Percentiles rank a stretch among this genome's conserved stretches.
These are phyloP conservation scores for Didymella exigua DNA, from an alignment of 2,329 filamentous ascomycete species.

Conservation along the genomic window DNA sequence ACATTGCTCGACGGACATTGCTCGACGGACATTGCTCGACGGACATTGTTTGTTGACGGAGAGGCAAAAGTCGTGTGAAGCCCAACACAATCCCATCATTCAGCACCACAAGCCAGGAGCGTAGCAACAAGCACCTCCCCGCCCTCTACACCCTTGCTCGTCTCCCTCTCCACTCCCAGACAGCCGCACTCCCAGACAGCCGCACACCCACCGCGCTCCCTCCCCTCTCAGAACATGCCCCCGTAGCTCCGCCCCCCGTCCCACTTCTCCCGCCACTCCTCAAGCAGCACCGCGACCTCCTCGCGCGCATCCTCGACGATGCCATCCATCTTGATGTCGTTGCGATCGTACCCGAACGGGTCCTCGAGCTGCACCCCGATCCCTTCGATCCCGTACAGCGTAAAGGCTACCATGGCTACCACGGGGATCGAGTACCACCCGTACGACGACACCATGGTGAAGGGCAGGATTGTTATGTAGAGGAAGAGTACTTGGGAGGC, in stretches of 20 bases:
- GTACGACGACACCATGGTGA: constrained; percentile 67
- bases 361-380: constrained; percentile 69
- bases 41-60: no score
- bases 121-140: no score
- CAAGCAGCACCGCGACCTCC: constrained; percentile 63
- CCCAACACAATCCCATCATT: background rate
- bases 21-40: no score
- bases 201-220: background rate
- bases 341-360: constrained; percentile 69
- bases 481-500: constrained; percentile 68
- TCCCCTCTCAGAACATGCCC: constrained; percentile 39
- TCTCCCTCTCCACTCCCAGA: no score
- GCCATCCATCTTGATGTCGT: constrained; percentile 71
- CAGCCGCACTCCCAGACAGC: no score
- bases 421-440: constrained; percentile 67
- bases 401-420: constrained; percentile 65
- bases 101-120: background rate
- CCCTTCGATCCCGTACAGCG: constrained; percentile 67
- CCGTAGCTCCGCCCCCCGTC: constrained; percentile 35
- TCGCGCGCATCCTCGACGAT: constrained; percentile 65
- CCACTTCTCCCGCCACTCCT: constrained; percentile 59
- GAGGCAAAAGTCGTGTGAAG: background rate
- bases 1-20: no score
- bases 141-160: no score
- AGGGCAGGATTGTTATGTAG: constrained; percentile 65